Evolutionary conservation across 768 basidiomycete species (phyloP), one percentile per base, ranked within the genome.

Genomic region (Aureoboletus auriporus): DNA sequence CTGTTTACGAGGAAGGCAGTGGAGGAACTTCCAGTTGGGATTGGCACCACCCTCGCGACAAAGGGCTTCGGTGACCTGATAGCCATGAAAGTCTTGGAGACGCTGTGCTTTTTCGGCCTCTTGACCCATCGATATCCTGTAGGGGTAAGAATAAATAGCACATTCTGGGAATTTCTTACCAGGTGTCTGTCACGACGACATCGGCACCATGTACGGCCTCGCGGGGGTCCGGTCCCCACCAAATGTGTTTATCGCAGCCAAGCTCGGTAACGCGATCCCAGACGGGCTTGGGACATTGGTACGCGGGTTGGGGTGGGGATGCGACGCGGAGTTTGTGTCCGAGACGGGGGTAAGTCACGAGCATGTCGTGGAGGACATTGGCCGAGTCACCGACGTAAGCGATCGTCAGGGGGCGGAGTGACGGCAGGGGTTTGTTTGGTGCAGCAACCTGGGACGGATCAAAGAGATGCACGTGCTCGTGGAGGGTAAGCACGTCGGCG

Each of bases 121-220:
- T 68, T 96, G 93, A 14, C 96, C 96, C 96, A 99, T 98, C 2
- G 95, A 97, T 54, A 98, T 93, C 93, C 92, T 94, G 59, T 12
- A 26, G 10, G 14, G 2, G 11, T 12, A 10, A 23, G 4, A 3
- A 34, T 43, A 2, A 14, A 42, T 20, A 14, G 13, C 14, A 17
- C 35, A 42, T 8, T 11, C 27, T 4, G 23, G 4, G 6, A 23
- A 20, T 37, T 39, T 64, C 76, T 49, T 51, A 91, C 93, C 95
- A 99, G 5, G 96, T 99, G 66, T 99, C 96, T 2, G 96, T 99
- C 10, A 96, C 80, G 40, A 97, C 89, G n/a, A 97, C 82, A 60
- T 97, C 91, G 7, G 96, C 96, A 38, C 82, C 85, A 4, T 83
- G 67, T 7, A 97, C 89, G 0, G 96, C 96, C 63, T 93, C 90